These are phyloP conservation scores for Liriodendron chinense DNA, from an alignment of 164 flowering plant species.

Conservation along the genomic window DNA sequence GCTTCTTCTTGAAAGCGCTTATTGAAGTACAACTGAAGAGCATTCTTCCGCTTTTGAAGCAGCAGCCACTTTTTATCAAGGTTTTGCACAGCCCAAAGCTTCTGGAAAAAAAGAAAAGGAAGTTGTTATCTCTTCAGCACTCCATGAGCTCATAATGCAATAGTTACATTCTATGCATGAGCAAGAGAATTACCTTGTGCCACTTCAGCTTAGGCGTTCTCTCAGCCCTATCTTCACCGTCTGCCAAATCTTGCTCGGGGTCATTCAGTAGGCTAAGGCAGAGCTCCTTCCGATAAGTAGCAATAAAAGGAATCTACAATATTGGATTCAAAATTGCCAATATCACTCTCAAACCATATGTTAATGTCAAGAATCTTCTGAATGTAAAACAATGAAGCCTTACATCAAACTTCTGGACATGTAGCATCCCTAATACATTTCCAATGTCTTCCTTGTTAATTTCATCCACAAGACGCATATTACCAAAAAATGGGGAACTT, in stretches of 20 bases:
- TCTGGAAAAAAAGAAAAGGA: constrained; percentile 36
- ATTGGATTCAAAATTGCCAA: neutral
- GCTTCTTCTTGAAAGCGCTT: constrained; percentile 87
- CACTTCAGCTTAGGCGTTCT: constrained; percentile 13
- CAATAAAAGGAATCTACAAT: constrained; percentile 80
- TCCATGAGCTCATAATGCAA: neutral
- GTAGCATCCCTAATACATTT: constrained; percentile 64
- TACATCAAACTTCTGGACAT: constrained; percentile 84
- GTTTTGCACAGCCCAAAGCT: constrained; percentile 84
- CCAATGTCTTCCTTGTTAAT: constrained; percentile 51
- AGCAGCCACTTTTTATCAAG: constrained; percentile 89
- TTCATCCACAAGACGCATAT: constrained; percentile 15
- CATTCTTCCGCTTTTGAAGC: constrained; percentile 78
- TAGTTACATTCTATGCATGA: neutral
- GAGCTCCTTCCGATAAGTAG: constrained; percentile 91
- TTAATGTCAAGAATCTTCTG: neutral
- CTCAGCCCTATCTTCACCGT: constrained; percentile 24
- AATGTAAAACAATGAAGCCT: constrained; percentile 18
- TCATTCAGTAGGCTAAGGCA: constrained; percentile 61
- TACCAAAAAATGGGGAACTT: constrained; percentile 27
- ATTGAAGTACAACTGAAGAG: constrained; percentile 58
- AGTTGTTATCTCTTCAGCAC: neutral
- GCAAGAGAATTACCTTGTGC: constrained; percentile 22
- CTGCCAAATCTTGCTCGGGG: constrained; percentile 37
- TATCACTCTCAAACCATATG: neutral